Evolutionary conservation across 2,329 filamentous ascomycete species (phyloP).

Genomic region (Sclerotinia glacialis): DNA sequence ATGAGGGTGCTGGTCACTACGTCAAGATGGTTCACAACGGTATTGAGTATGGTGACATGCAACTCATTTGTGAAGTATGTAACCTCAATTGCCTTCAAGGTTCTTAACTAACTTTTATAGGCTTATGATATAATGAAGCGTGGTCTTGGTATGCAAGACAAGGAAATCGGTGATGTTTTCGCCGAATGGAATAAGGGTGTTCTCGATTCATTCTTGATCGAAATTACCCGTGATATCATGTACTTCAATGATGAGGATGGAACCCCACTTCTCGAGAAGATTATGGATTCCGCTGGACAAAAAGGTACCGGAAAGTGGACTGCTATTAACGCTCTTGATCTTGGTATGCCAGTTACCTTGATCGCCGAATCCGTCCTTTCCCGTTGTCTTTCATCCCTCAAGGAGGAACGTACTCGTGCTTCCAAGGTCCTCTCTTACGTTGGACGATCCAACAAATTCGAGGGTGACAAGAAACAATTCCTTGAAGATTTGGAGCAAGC

Average conservation of each 20-base stretch:
- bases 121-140: slow-evolving; percentile 99
- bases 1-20: slow-evolving; percentile 99
- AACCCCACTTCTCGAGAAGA: slow-evolving; percentile 92
- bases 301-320: slow-evolving; percentile 99
- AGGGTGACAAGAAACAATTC: slow-evolving; percentile 89
- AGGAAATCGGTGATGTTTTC: slow-evolving; percentile 95
- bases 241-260: slow-evolving; percentile 97
- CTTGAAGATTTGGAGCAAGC: slow-evolving; percentile 97
- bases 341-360: slow-evolving; percentile 96
- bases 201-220: slow-evolving; percentile 97
- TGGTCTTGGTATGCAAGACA: slow-evolving; percentile 80
- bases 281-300: slow-evolving; percentile 96
- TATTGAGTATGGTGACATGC: slow-evolving; percentile 99
- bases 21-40: slow-evolving; percentile 99
- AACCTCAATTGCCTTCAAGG: too few relatives aligned
- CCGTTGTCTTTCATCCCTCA: slow-evolving; percentile 90
- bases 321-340: slow-evolving; percentile 96
- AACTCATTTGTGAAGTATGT: slow-evolving; percentile 95
- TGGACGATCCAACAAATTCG: slow-evolving; percentile 75
- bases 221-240: slow-evolving; percentile 98
- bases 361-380: slow-evolving; percentile 97
- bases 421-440: slow-evolving; percentile 70
- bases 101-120: slow-evolving; percentile 47
- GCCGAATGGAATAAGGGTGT: slow-evolving; percentile 98
- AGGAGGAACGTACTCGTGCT: slow-evolving; percentile 85